Percentiles rank a stretch among this genome's conserved stretches.
These are phyloP conservation scores for Colletotrichum chlorophyti DNA, from an alignment of 2,329 filamentous ascomycete species.

Conservation along the genomic window DNA sequence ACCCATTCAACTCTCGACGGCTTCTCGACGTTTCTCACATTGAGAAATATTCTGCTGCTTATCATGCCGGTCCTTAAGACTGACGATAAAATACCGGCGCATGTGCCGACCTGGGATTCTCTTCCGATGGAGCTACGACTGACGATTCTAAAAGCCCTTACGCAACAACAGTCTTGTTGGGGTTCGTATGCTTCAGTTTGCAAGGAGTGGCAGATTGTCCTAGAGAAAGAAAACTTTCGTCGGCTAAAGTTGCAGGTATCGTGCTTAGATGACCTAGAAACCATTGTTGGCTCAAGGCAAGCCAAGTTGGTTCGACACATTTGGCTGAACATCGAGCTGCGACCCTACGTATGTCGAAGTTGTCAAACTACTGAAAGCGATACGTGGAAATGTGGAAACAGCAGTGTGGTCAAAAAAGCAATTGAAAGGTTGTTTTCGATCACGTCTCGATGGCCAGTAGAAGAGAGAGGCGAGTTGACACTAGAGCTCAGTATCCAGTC, in stretches of 20 bases:
- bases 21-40: too few relatives aligned
- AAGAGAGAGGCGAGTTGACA: conserved; percentile 31
- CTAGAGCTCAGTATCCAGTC: conserved; percentile 43
- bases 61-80: too few relatives aligned
- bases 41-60: too few relatives aligned
- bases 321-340: conserved; percentile 38
- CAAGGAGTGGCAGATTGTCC: conserved; percentile 41
- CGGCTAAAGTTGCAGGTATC: conserved; percentile 34
- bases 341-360: conserved; percentile 32
- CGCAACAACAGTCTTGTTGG: conserved; percentile 35
- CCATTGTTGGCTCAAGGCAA: conserved; percentile 25
- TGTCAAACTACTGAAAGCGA: conserved; percentile 25
- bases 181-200: conserved; percentile 41
- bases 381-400: background rate
- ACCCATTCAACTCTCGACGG: too few relatives aligned
- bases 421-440: conserved; percentile 39
- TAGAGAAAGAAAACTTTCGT: conserved; percentile 39
- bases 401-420: conserved; percentile 29
- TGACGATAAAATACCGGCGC: too few relatives aligned
- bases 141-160: too few relatives aligned
- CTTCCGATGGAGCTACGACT: too few relatives aligned
- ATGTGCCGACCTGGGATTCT: too few relatives aligned
- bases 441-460: conserved; percentile 36
- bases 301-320: conserved; percentile 37
- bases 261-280: conserved; percentile 34